Conservation (phyloP, 2,329 filamentous ascomycete genomes). For the Trichoderma hamatum region DNA sequence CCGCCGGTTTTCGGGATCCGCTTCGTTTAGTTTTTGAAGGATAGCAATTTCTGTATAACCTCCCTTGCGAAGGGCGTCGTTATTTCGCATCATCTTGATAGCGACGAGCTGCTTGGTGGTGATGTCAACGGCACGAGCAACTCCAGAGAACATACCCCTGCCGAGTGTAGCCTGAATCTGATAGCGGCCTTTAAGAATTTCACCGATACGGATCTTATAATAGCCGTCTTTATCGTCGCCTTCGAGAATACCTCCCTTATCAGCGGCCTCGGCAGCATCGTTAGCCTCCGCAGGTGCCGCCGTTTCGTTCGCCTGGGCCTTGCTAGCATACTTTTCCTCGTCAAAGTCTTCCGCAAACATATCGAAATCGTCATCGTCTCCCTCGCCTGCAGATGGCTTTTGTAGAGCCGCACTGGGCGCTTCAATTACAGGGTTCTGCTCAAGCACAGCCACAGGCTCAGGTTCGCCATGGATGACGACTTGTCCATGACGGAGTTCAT, state of each 20-base stretch:
- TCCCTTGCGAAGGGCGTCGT: conserved; percentile 88
- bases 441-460: conserved; percentile 29
- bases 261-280: conserved; percentile 57
- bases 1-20: conserved; percentile 86
- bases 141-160: conserved; percentile 94
- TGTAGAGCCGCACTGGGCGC: conserved; percentile 29
- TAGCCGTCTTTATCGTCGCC: conserved; percentile 95
- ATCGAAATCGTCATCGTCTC: conserved; percentile 71
- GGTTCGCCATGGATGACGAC: conserved; percentile 54
- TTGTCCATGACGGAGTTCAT: conserved; percentile 65
- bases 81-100: conserved; percentile 97
- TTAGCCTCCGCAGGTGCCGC: conserved; percentile 45
- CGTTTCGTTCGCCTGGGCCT: conserved; percentile 43
- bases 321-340: conserved; percentile 65
- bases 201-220: conserved; percentile 91
- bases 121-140: conserved; percentile 84
- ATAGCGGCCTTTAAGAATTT: conserved; percentile 86
- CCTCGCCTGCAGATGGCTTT: conserved; percentile 41
- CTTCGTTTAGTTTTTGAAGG: conserved; percentile 79
- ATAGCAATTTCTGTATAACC: conserved; percentile 95
- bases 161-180: conserved; percentile 86
- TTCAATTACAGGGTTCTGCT: conserved; percentile 39
- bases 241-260: conserved; percentile 79
- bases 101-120: conserved; percentile 78
- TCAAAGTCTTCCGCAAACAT: conserved; percentile 89